Conservation (phyloP, 169 alveolate species). For the Theileria parva region DNA sequence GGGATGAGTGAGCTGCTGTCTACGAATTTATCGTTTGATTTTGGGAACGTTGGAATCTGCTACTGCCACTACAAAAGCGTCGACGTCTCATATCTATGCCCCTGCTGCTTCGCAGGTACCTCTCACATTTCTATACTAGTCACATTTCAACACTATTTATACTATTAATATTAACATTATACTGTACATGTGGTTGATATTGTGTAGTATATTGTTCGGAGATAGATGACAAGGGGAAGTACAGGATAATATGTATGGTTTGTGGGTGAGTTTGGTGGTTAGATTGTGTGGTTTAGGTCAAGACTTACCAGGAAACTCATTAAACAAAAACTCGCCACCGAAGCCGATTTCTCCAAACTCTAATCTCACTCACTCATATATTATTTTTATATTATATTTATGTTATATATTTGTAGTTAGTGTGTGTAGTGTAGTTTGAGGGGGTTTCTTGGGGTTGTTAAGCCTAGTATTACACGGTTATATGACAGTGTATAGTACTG, state of each 20-base stretch:
- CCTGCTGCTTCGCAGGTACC: slow-evolving; percentile 82
- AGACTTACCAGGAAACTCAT: slow-evolving; percentile 50
- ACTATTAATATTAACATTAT: too few species aligned
- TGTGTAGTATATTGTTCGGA: slow-evolving; percentile 63
- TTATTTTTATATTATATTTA: too few species aligned
- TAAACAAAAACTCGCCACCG: slow-evolving; percentile 44
- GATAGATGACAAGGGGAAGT: slow-evolving; percentile 54
- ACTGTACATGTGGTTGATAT: too few species aligned
- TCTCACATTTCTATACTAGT: too few species aligned
- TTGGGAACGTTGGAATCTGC: slow-evolving; percentile 81
- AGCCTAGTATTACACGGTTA: too few species aligned
- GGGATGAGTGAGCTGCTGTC: slow-evolving; percentile 74
- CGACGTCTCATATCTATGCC: slow-evolving; percentile 82
- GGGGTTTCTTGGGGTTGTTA: too few species aligned
- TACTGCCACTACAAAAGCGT: slow-evolving; percentile 82
- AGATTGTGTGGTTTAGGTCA: slow-evolving; percentile 21
- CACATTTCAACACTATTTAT: slow-evolving; percentile 4
- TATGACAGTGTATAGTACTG: too few species aligned
- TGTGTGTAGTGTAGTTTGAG: too few species aligned
- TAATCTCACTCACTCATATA: too few species aligned
- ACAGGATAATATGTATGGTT: slow-evolving; percentile 47
- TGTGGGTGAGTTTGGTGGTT: slow-evolving; percentile 44
- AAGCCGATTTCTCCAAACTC: slow-evolving; percentile 50
- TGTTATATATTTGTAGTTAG: too few species aligned
- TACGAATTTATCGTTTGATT: slow-evolving; percentile 74